Evolutionary conservation across 306 rosid species (phyloP), one percentile per base, ranked within the genome.

Genomic region (Rosa persica): DNA sequence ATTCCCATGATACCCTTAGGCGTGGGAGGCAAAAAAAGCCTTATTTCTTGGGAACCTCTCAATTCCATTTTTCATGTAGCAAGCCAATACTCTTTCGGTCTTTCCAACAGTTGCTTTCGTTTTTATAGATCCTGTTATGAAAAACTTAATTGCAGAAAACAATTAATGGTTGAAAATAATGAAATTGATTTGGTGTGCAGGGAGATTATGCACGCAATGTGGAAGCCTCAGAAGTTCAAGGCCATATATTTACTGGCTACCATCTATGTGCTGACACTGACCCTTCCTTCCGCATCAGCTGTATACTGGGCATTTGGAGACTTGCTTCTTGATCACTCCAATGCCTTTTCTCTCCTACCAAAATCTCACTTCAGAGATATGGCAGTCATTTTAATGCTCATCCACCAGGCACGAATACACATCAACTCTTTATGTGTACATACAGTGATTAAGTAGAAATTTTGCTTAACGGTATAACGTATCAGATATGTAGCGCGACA

Each of bases 281-380:
- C 99, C 2, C 90, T 95, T 60, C 99, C 99, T 25, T 95, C 99
- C 0, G 97, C 97, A 15, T 64, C 87, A 34, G 97, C 99, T 15
- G 98, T 95, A 47, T 95, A 95, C 73, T 95, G 99, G 99, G 99
- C 99, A 20, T 95, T 95, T 69, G 99, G 99, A 12, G 99, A 95
- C 86, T 42, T 85, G 89, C 99, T 95, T 80, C 97, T 95, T 17
- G 86, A 93, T 69, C 99, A 95, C 93, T 91, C 99, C 80, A 95
- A 95, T 70, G 99, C 99, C 34, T 95, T 95, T 75, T 72, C 99
- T 80, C 99, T 95, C 34, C 94, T 95, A 72, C 99, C 99, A 0
- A 88, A 49, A 84, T 88, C 99, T 5, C 91, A 87, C 52, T 90
- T 90, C 86, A 73, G 99, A 38, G 98, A 95, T 86, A 84, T 89